phyloP scores from a whole-genome alignment of 2,329 filamentous ascomycete species.

The Cordyceps cicadae region DNA sequence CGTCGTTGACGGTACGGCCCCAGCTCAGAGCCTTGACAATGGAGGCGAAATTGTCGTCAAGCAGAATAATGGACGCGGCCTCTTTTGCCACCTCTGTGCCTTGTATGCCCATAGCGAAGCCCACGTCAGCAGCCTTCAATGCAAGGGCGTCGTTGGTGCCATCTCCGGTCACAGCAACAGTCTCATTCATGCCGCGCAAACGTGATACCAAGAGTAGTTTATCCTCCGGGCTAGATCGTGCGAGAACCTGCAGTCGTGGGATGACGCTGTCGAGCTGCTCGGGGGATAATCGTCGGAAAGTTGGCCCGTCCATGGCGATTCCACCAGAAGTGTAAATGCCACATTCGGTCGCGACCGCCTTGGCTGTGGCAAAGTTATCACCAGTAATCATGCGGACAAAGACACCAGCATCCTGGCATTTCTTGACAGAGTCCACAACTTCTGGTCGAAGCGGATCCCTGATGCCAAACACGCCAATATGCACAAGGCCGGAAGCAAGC shows the following conservation, averaged over 20 bases:
- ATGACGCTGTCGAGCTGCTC: slow-evolving; percentile 42
- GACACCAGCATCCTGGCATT: slow-evolving; percentile 56
- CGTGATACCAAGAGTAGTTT: slow-evolving; percentile 58
- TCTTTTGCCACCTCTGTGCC: slow-evolving; percentile 58
- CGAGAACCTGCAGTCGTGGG: slow-evolving; percentile 58
- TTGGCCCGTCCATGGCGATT: slow-evolving; percentile 48
- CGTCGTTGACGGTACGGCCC: slow-evolving; percentile 56
- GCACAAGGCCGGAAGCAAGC: slow-evolving; percentile 27
- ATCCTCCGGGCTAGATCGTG: slow-evolving; percentile 61
- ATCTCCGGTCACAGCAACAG: slow-evolving; percentile 58
- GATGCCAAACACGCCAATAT: slow-evolving; percentile 49
- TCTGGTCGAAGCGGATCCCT: slow-evolving; percentile 58
- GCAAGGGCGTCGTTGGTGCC: slow-evolving; percentile 60
- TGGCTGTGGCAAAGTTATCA: slow-evolving; percentile 37
- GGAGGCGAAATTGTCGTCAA: slow-evolving; percentile 56
- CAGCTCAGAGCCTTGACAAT: slow-evolving; percentile 56
- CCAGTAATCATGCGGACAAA: slow-evolving; percentile 57
- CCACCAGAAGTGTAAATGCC: slow-evolving; percentile 56
- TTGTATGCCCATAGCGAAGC: slow-evolving; percentile 60
- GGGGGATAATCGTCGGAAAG: slow-evolving; percentile 49
- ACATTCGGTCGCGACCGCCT: slow-evolving; percentile 46
- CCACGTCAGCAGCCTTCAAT: slow-evolving; percentile 57
- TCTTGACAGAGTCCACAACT: slow-evolving; percentile 52
- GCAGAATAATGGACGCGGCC: slow-evolving; percentile 52
- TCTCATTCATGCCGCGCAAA: slow-evolving; percentile 57